Base-by-base conservation (phyloP, 164 flowering plant genomes). In the Cinnamomum chago region DNA sequence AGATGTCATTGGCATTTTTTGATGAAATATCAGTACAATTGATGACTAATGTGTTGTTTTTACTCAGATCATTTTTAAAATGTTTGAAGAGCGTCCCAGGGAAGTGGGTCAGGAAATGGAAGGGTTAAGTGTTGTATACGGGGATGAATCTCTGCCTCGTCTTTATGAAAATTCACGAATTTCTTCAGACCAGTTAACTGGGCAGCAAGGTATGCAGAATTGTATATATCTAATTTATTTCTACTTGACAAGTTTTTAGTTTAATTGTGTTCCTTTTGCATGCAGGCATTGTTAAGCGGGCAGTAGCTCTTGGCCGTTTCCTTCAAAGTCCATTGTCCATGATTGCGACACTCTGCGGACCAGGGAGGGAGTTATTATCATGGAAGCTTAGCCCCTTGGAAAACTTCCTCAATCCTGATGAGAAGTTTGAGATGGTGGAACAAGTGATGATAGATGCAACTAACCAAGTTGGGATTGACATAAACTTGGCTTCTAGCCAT, bases 241-340 rank as follows among this genome's bases (percentile, higher is more conserved):
- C 47, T 13, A 62, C 22, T 2, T 5, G 25, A 25, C 27, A 25
- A 22, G 25, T 64, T 64, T 64, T 25, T 64, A 58, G 7, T 30
- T 35, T n/a, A 72, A 9, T 30, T n/a, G 25, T 70, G 72, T 40
- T 70, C 55, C 22, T 40, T 62, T 17, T 79, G 52, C 78, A 80
- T 58, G 30, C 81, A 95, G 99, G 96, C 50, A 92, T 92, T 84
- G 95, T 95, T 27, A 93, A 81, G 81, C 90, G 99, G n/a, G 98
- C 99, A 82, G 99, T 88, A 60, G 98, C 97, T 73, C 95, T 95
- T 79, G 99, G 97, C 28, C 97, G 99, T 50, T 85, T 87, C 79
- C 88, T 93, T 72, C 99, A 95, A 83, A 95, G 92, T 81, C 98
- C 99, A 27, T 77, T 95, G 81, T 96, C 98, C 58, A 92, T 91